phyloP scores from a whole-genome alignment of 208 protist genomes.

The Jaenimonas drosophilae region DNA sequence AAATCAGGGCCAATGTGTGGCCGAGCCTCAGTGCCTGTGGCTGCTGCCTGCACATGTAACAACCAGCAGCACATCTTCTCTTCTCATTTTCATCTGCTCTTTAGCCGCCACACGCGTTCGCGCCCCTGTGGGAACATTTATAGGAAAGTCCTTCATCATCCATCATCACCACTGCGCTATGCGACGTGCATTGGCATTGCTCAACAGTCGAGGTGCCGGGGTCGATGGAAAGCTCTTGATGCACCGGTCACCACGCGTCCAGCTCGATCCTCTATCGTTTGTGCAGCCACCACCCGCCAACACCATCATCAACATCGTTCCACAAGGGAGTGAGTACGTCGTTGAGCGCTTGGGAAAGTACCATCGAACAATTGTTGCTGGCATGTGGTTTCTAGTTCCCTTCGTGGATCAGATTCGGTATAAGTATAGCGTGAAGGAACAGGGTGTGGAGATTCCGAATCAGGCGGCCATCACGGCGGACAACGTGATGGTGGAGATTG shows the following conservation, averaged over 20 bases:
- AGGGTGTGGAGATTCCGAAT: constrained; percentile 83
- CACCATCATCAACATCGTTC: constrained; percentile 89
- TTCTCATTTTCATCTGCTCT: no score
- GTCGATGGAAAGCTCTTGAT: no score
- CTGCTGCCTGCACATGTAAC: no score
- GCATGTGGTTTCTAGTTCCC: constrained; percentile 88
- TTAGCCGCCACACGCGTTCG: no score
- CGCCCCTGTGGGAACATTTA: no score
- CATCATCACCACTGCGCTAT: no score
- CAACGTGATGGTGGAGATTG: constrained; percentile 95
- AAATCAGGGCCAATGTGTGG: no score
- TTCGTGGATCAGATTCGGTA: constrained; percentile 93
- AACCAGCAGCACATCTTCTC: no score
- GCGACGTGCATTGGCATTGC: no score
- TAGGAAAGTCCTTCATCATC: no score
- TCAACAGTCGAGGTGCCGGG: no score
- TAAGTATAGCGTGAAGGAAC: constrained; percentile 92
- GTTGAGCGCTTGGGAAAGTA: constrained; percentile 94
- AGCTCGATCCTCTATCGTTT: constrained; percentile 47
- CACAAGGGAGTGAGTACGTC: constrained; percentile 91
- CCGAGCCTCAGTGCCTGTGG: no score
- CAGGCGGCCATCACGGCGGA: constrained; percentile 93
- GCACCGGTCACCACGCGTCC: constrained; percentile 12
- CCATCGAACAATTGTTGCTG: constrained; percentile 83
- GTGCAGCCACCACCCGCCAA: constrained; percentile 60